Conservation (phyloP, 495 filamentous ascomycete species). For the Penicillium goetzii region DNA sequence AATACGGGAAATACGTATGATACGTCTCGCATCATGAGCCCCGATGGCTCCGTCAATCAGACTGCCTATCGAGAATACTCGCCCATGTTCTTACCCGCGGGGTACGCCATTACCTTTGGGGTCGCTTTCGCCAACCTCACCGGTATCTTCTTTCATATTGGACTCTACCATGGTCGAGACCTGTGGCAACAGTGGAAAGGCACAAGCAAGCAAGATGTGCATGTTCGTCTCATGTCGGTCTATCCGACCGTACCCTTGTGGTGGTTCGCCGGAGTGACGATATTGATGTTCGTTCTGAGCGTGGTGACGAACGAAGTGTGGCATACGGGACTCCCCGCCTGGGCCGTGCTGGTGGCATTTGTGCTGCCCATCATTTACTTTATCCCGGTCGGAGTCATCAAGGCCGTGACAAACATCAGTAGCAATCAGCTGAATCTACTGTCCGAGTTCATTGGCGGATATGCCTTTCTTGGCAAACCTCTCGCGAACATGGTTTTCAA, state of each 20-base stretch:
- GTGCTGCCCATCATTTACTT: conserved; percentile 47
- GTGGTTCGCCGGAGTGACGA: conserved; percentile 45
- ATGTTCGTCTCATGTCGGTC: conserved; percentile 43
- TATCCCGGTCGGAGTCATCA: conserved; percentile 55
- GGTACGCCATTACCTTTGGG: conserved; percentile 62
- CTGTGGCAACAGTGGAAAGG: conserved; percentile 63
- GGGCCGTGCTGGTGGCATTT: conserved; percentile 68
- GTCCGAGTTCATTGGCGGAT: conserved; percentile 73
- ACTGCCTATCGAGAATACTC: conserved; percentile 50
- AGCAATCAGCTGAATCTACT: conserved; percentile 68
- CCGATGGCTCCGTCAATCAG: conserved; percentile 44
- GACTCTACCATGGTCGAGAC: conserved; percentile 65
- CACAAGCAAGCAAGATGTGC: conserved; percentile 59
- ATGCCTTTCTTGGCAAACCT: conserved; percentile 68
- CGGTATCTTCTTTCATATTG: conserved; percentile 66
- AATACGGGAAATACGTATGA: conserved; percentile 49
- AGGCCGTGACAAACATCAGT: conserved; percentile 69
- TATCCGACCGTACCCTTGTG: conserved; percentile 49
- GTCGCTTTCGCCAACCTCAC: conserved; percentile 72
- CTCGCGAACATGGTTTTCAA: conserved; percentile 77
- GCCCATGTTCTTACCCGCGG: conserved; percentile 51
- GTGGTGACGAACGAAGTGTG: conserved; percentile 66
- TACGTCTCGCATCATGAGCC: conserved; percentile 46
- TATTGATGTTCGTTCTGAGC: conserved; percentile 60
- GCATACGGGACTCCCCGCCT: conserved; percentile 67